These are phyloP conservation scores for Glomus cerebriforme DNA, from an alignment of 192 early-diverging fungal species.

Conservation along the genomic window DNA sequence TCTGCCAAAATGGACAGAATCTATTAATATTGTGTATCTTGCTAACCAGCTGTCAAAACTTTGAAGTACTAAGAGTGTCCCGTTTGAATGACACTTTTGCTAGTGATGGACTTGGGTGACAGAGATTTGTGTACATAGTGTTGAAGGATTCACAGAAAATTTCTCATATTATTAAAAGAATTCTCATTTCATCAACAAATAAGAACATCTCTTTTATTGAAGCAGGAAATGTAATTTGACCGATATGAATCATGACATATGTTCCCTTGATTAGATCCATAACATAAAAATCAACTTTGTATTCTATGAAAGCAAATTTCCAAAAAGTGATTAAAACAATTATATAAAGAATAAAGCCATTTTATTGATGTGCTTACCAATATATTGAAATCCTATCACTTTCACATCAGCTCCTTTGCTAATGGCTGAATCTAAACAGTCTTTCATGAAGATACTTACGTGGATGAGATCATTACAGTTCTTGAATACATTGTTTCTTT, in stretches of 20 bases:
- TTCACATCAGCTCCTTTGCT: background rate
- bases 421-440: background rate
- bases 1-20: too few species aligned
- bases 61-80: constrained; percentile 4
- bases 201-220: constrained; percentile 17
- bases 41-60: constrained; percentile 16
- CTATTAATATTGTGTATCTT: too few species aligned
- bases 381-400: constrained; percentile 12
- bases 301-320: too few species aligned
- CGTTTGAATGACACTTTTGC: constrained; percentile 12
- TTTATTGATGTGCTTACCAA: constrained; percentile 23
- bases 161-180: constrained; percentile 9
- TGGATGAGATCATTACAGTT: background rate
- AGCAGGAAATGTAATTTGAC: constrained; percentile 5
- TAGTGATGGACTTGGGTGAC: background rate
- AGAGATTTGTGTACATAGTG: background rate
- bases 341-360: background rate
- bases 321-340: background rate
- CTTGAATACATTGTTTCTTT: too few species aligned
- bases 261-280: constrained; percentile 26
- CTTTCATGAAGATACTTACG: background rate
- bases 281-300: constrained; percentile 16
- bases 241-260: constrained; percentile 14
- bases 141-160: constrained; percentile 23
- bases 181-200: constrained; percentile 20